phyloP scores from a whole-genome alignment of 345 rosid species.

The Rhodomyrtus tomentosa region DNA sequence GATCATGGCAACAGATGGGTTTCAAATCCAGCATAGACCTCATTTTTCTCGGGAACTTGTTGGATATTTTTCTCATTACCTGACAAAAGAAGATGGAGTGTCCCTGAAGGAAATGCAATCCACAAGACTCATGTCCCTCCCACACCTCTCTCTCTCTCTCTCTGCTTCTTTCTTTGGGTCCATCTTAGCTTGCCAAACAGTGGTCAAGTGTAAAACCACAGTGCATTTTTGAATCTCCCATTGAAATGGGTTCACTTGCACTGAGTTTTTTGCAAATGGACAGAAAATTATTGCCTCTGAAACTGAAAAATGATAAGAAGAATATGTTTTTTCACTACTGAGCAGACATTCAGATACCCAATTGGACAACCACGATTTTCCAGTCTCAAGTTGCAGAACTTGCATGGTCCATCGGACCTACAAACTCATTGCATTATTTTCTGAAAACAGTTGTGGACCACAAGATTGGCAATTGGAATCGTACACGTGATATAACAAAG shows the following conservation, averaged over 20 bases:
- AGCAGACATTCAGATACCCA: background rate
- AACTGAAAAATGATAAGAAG: background rate
- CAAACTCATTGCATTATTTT: background rate
- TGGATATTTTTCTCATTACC: background rate
- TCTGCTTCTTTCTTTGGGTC: background rate
- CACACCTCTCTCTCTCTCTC: background rate
- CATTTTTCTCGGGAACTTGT: background rate
- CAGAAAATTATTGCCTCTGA: background rate
- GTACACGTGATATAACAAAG: background rate
- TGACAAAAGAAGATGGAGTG: background rate
- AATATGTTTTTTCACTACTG: background rate
- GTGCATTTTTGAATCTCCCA: background rate
- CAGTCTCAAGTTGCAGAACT: background rate
- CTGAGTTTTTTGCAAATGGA: background rate
- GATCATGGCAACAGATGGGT: background rate
- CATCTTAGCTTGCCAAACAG: background rate
- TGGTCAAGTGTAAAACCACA: background rate
- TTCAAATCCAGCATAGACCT: background rate
- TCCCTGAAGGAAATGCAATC: background rate
- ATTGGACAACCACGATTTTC: background rate
- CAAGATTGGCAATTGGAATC: background rate
- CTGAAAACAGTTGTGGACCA: background rate
- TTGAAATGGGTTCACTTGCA: background rate
- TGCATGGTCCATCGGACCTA: background rate
- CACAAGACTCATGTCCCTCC: background rate